phyloP scores from a whole-genome alignment of 75 land plant species.

The Ceratopteris richardii region DNA sequence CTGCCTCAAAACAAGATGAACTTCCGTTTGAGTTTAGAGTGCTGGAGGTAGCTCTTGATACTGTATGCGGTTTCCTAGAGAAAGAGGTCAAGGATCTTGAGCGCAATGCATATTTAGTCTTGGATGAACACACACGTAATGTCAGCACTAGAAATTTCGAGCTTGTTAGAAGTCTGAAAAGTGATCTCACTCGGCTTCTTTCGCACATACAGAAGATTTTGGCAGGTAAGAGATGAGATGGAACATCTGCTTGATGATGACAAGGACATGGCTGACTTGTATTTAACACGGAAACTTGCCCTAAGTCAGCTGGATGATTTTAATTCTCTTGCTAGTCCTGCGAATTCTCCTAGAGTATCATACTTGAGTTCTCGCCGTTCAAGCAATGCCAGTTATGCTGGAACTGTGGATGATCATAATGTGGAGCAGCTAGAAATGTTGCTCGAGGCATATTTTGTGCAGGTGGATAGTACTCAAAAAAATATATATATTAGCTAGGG shows the following conservation, averaged over 20 bases:
- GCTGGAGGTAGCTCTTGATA: slow-evolving; percentile 85
- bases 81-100: slow-evolving; percentile 67
- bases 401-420: slow-evolving; percentile 49
- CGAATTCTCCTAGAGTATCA: slow-evolving; percentile 32
- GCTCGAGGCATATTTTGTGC: slow-evolving; percentile 96
- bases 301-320: slow-evolving; percentile 64
- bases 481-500: no score
- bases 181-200: slow-evolving; percentile 73
- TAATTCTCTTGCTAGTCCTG: slow-evolving; percentile 17
- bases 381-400: slow-evolving; percentile 49
- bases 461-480: slow-evolving; percentile 89
- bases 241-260: slow-evolving; percentile 93
- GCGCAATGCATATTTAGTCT: slow-evolving; percentile 64
- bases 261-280: slow-evolving; percentile 91
- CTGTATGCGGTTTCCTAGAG: slow-evolving; percentile 77
- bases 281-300: slow-evolving; percentile 69
- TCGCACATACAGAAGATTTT: slow-evolving; percentile 66
- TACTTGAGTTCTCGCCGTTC: slow-evolving; percentile 21
- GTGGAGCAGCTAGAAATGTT: slow-evolving; percentile 99
- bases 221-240: slow-evolving; percentile 89
- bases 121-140: slow-evolving; percentile 85
- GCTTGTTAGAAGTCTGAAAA: slow-evolving; percentile 79
- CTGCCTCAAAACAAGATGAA: slow-evolving; percentile 21
- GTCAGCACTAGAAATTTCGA: slow-evolving; percentile 92
- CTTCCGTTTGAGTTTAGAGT: slow-evolving; percentile 98